Percentiles rank a stretch among this genome's conserved stretches.
Evolutionary conservation across 257 asterid species (phyloP).

Genomic region (Penstemon barbatus): DNA sequence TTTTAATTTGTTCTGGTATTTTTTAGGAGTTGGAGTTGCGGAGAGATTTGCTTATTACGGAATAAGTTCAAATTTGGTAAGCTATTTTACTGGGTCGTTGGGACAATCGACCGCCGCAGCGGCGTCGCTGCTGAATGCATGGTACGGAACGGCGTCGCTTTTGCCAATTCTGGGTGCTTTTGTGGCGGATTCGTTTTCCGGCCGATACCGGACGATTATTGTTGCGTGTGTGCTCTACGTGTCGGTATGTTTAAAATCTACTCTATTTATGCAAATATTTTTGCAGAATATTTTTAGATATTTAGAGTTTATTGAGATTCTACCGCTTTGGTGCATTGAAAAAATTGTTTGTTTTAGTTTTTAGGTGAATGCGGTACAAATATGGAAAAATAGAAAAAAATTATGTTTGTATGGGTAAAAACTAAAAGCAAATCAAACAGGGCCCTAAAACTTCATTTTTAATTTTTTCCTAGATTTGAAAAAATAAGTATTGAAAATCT

Average conservation of each 20-base stretch:
- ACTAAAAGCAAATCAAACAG: no score
- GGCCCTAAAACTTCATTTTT: no score
- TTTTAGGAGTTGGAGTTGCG: constrained; percentile 15
- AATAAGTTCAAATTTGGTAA: constrained; percentile 17
- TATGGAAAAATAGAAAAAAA: no score
- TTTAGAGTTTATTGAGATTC: not conserved
- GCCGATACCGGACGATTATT: constrained; percentile 19
- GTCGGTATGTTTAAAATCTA: not conserved
- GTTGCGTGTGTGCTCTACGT: constrained; percentile 10
- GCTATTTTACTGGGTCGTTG: constrained; percentile 24
- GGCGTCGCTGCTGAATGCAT: constrained; percentile 16
- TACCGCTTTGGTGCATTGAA: not conserved
- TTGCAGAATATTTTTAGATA: not conserved
- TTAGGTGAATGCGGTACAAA: not conserved
- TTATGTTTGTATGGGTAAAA: no score
- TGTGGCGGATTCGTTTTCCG: constrained; percentile 10
- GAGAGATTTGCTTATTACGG: constrained; percentile 26
- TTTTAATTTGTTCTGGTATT: not conserved
- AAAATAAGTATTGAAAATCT: no score
- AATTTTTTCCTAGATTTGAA: no score
- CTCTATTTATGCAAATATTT: no score
- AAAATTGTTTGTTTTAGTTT: no score
- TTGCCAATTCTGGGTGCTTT: constrained; percentile 17
- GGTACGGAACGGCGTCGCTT: constrained; percentile 21
- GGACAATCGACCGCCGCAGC: constrained; percentile 29